phyloP scores from a whole-genome alignment of 108 stramenopile species.

The Craspedostauros australis region DNA sequence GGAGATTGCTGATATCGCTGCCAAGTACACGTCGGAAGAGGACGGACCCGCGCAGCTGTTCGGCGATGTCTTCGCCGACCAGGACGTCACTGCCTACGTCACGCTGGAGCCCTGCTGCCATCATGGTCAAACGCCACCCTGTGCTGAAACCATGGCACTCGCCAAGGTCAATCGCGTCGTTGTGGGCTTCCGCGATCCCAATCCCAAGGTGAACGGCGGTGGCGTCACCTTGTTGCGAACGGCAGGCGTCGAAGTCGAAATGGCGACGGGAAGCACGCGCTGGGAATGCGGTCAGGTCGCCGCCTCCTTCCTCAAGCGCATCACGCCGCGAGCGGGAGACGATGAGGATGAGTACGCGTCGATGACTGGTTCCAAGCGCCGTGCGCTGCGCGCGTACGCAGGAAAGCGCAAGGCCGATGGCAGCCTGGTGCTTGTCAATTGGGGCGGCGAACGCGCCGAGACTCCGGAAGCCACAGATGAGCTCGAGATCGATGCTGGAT shows the following conservation, averaged over 20 bases:
- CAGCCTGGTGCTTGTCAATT: conserved; percentile 36
- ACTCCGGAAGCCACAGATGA: conserved; percentile 24
- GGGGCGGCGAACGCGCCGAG: conserved; percentile 21
- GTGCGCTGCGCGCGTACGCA: conserved; percentile 43
- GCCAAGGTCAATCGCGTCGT: conserved; percentile 78
- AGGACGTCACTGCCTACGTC: conserved; percentile 79
- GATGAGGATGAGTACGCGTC: conserved; percentile 17
- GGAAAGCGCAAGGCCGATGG: conserved; percentile 44
- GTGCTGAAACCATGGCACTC: conserved; percentile 53
- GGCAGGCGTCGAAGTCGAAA: conserved; percentile 54
- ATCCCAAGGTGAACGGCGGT: conserved; percentile 79
- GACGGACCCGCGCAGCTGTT: conserved; percentile 50
- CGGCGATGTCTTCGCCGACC: conserved; percentile 20
- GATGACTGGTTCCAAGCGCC: conserved; percentile 48
- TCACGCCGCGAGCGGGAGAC: conserved; percentile 35
- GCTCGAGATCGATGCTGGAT: conserved; percentile 27
- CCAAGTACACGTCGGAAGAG: conserved; percentile 31
- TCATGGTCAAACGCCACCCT: conserved; percentile 80
- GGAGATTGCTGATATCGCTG: conserved; percentile 24
- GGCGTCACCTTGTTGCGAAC: conserved; percentile 64
- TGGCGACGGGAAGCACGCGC: conserved; percentile 20
- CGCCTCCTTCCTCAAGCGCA: conserved; percentile 59
- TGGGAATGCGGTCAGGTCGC: conserved; percentile 48
- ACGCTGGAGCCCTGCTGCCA: conserved; percentile 91
- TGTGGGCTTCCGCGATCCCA: conserved; percentile 79